These are phyloP conservation scores for Kurtzmaniella fragi DNA, from an alignment of 805 yeast species.

Conservation along the genomic window DNA sequence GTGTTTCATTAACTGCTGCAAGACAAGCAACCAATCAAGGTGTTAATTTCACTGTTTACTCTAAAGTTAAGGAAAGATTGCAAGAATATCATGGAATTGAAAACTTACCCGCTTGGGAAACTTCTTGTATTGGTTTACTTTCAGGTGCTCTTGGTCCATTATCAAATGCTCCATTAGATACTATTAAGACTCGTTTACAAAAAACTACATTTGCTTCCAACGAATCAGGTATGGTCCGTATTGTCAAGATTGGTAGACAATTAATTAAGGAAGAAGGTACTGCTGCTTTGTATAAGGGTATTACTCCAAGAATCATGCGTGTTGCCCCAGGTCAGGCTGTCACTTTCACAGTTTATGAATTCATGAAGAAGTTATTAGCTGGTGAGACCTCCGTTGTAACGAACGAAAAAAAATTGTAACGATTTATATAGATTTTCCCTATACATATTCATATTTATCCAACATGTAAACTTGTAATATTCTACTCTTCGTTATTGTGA, in stretches of 20 bases:
- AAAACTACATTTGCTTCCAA: slow-evolving; percentile 69
- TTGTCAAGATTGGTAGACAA: slow-evolving; percentile 72
- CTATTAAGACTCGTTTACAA: slow-evolving; percentile 95
- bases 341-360: slow-evolving; percentile 94
- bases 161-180: slow-evolving; percentile 95
- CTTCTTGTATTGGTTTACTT: slow-evolving; percentile 82
- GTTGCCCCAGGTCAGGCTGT: slow-evolving; percentile 99
- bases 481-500: too few species aligned
- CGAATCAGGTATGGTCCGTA: slow-evolving; percentile 71
- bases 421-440: too few species aligned
- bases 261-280: slow-evolving; percentile 83
- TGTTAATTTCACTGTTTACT: slow-evolving; percentile 94
- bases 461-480: too few species aligned
- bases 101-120: slow-evolving; percentile 87
- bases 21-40: slow-evolving; percentile 99
- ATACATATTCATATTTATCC: too few species aligned
- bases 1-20: slow-evolving; percentile 93
- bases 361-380: slow-evolving; percentile 60
- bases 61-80: slow-evolving; percentile 70
- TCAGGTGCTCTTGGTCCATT: slow-evolving; percentile 98
- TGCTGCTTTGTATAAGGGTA: slow-evolving; percentile 55
- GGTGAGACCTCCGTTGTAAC: slow-evolving; percentile 17
- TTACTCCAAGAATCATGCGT: slow-evolving; percentile 97
- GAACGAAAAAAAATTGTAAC: background rate
- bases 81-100: slow-evolving; percentile 55